A percentile compares a stretch with the other conserved stretches of the same genome.
phyloP scores from a whole-genome alignment of 177 flowering plant species.

The Vitis hybrid region DNA sequence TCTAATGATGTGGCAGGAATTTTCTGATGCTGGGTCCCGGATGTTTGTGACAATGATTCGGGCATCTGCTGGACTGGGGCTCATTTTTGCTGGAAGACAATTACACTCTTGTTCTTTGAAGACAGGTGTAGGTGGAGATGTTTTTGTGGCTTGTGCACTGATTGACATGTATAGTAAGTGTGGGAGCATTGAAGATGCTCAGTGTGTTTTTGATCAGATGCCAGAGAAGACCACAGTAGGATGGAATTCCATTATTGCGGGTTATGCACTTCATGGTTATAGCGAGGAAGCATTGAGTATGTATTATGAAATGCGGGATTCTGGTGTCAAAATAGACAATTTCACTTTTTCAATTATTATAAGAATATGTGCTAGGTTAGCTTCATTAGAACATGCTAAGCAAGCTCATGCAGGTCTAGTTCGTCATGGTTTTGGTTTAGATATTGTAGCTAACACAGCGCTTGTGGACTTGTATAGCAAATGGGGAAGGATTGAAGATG shows the following conservation, averaged over 20 bases:
- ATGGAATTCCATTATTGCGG: slow-evolving; percentile 81
- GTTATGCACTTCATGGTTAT: slow-evolving; percentile 80
- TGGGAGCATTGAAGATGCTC: slow-evolving; percentile 72
- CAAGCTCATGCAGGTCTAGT: slow-evolving; percentile 88
- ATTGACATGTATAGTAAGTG: slow-evolving; percentile 90
- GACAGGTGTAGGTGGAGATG: slow-evolving; percentile 43
- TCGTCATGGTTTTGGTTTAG: slow-evolving; percentile 73
- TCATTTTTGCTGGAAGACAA: slow-evolving; percentile 52
- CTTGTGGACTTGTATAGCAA: slow-evolving; percentile 82
- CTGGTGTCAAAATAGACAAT: slow-evolving; percentile 73
- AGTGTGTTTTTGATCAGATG: slow-evolving; percentile 65
- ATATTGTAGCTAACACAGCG: slow-evolving; percentile 72
- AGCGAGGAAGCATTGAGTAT: slow-evolving; percentile 68
- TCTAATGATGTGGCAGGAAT: slow-evolving; percentile 52
- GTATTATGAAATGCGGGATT: slow-evolving; percentile 71
- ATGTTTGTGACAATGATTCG: slow-evolving; percentile 53
- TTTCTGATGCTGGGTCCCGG: slow-evolving; percentile 43
- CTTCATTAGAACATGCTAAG: slow-evolving; percentile 71
- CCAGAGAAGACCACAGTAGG: slow-evolving; percentile 76
- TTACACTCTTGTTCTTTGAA: slow-evolving; percentile 67
- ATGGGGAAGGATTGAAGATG: slow-evolving; percentile 89
- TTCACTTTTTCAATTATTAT: slow-evolving; percentile 71
- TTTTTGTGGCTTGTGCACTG: slow-evolving; percentile 63
- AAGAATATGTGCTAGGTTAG: slow-evolving; percentile 65
- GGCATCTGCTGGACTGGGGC: slow-evolving; percentile 60